These are phyloP conservation scores for Russula compacta DNA, from an alignment of 768 basidiomycete species.

Conservation along the genomic window DNA sequence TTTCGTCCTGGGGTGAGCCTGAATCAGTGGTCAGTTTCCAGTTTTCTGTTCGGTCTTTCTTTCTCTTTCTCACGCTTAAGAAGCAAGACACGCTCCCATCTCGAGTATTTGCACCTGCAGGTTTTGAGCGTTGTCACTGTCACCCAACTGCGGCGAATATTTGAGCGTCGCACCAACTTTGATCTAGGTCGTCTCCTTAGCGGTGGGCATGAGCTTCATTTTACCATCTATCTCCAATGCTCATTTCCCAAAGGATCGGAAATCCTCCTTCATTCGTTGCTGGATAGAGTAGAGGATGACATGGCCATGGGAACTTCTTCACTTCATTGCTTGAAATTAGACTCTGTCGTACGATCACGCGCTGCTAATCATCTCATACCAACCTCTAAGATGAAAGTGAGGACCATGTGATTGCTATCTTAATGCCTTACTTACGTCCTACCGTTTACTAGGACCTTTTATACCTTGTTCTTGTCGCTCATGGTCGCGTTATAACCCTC, in stretches of 20 bases:
- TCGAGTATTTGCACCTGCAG: conserved; percentile 93
- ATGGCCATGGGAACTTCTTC: conserved; percentile 77
- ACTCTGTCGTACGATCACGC: conserved; percentile 55
- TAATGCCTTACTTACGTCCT: not conserved
- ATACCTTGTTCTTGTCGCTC: conserved; percentile 80
- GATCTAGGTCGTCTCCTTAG: conserved; percentile 71
- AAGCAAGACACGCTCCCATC: conserved; percentile 85
- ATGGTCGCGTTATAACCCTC: conserved; percentile 72
- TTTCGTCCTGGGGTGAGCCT: conserved; percentile 90
- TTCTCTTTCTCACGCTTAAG: conserved; percentile 34
- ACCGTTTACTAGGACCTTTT: conserved; percentile 60
- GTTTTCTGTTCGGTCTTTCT: not conserved
- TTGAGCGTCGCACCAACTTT: conserved; percentile 85
- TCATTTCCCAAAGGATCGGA: conserved; percentile 54
- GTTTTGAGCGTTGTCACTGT: conserved; percentile 86
- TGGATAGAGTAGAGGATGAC: conserved; percentile 64
- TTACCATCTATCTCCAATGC: not conserved
- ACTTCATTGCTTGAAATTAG: conserved; percentile 70
- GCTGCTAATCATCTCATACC: conserved; percentile 80
- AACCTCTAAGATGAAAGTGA: conserved; percentile 68
- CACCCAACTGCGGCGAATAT: conserved; percentile 74
- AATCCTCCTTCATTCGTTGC: conserved; percentile 63
- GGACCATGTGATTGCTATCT: conserved; percentile 7
- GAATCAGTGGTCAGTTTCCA: conserved; percentile 75
- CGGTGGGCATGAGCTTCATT: conserved; percentile 27